A percentile compares a stretch with the other conserved stretches of the same genome.
Evolutionary conservation across 2,329 filamentous ascomycete genomes (phyloP).

Genomic region (Calonectria multiphialidica): DNA sequence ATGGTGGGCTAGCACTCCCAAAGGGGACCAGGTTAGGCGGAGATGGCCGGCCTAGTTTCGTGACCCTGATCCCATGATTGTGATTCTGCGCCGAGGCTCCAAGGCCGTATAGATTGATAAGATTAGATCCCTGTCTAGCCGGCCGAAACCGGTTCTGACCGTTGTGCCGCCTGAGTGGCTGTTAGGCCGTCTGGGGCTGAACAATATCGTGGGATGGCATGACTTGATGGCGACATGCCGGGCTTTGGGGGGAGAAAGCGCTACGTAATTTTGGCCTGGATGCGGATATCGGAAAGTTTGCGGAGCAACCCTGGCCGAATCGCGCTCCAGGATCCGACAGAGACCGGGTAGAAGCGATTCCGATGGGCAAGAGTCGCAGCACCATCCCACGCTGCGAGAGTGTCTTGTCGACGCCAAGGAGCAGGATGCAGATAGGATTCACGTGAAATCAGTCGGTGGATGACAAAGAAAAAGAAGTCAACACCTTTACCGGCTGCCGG

Average conservation of each 20-base stretch:
- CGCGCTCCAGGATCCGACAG: background rate
- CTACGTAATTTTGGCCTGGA: background rate
- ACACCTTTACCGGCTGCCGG: background rate
- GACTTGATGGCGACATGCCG: slow-evolving; percentile 8
- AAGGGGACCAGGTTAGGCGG: slow-evolving; percentile 27
- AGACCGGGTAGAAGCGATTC: slow-evolving; percentile 2
- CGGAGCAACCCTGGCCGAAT: slow-evolving; percentile 4
- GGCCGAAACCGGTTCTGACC: slow-evolving; percentile 32
- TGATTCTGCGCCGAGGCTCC: slow-evolving; percentile 29
- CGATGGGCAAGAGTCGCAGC: background rate
- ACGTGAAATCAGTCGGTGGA: background rate
- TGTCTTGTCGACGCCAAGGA: background rate
- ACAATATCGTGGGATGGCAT: background rate
- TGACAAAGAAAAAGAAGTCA: background rate
- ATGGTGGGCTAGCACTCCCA: slow-evolving; percentile 29
- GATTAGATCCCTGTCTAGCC: slow-evolving; percentile 48
- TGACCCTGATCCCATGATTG: slow-evolving; percentile 45
- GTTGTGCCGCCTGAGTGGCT: slow-evolving; percentile 15
- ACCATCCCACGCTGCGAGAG: background rate
- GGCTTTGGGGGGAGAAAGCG: background rate
- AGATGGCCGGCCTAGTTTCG: slow-evolving; percentile 41
- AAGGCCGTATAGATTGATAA: slow-evolving; percentile 51
- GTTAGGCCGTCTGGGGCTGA: background rate
- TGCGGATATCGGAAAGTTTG: slow-evolving; percentile 13
- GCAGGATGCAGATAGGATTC: background rate